phyloP scores from a whole-genome alignment of 495 filamentous ascomycete species.

The Platismatia glauca region DNA sequence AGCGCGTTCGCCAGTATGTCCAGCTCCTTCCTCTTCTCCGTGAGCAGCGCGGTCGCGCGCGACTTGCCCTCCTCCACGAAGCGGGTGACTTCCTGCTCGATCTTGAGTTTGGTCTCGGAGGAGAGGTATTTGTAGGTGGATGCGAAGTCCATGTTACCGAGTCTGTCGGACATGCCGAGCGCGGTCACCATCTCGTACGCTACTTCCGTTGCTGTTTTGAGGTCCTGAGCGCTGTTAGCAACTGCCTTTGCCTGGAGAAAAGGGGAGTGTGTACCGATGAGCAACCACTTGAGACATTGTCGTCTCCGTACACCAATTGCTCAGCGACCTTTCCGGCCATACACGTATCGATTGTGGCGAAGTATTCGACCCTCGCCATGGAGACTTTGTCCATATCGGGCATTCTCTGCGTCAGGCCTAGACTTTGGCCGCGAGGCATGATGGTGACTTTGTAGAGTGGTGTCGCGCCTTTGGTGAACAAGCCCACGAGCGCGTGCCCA shows the following conservation, averaged over 20 bases:
- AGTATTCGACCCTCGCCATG: slow-evolving; percentile 52
- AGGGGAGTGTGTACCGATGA: slow-evolving; percentile 48
- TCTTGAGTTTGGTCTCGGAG: slow-evolving; percentile 69
- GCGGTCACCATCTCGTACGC: slow-evolving; percentile 80
- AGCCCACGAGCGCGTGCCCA: slow-evolving; percentile 81
- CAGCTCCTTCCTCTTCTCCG: slow-evolving; percentile 65
- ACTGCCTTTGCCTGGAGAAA: slow-evolving; percentile 22
- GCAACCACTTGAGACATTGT: slow-evolving; percentile 79
- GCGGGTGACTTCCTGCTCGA: slow-evolving; percentile 78
- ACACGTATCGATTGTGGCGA: slow-evolving; percentile 68
- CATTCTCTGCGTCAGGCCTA: slow-evolving; percentile 77
- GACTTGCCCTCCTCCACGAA: slow-evolving; percentile 72
- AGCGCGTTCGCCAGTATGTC: slow-evolving; percentile 80
- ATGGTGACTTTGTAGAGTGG: slow-evolving; percentile 95
- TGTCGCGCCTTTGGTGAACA: slow-evolving; percentile 62
- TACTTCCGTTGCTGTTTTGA: slow-evolving; percentile 64
- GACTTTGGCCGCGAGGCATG: slow-evolving; percentile 74
- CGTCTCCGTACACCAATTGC: slow-evolving; percentile 79
- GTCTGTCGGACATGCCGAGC: slow-evolving; percentile 77
- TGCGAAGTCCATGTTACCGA: slow-evolving; percentile 82
- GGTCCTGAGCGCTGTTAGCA: slow-evolving; percentile 48
- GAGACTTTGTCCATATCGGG: slow-evolving; percentile 87
- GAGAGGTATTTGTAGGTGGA: slow-evolving; percentile 73
- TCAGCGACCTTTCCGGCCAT: slow-evolving; percentile 94
- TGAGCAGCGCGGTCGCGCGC: slow-evolving; percentile 59